Evolutionary conservation across 75 land plant species (phyloP).

Genomic region (Adiantum capillusveneris): DNA sequence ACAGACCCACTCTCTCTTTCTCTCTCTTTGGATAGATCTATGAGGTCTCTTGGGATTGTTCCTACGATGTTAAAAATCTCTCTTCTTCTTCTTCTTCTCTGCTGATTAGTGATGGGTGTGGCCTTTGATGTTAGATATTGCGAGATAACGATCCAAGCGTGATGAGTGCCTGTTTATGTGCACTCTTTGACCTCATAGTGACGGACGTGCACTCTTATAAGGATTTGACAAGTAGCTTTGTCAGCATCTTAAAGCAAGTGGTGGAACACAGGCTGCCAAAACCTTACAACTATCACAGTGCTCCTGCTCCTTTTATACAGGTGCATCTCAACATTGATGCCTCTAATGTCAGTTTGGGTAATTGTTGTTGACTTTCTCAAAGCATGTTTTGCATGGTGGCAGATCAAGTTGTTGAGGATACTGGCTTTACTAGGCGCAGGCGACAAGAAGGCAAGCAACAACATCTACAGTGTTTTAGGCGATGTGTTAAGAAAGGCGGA

Average conservation of each 20-base stretch:
- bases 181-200: slow-evolving; percentile 74
- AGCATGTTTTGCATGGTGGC: slow-evolving; percentile 21
- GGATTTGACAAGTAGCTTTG: slow-evolving; percentile 68
- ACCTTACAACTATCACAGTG: slow-evolving; percentile 83
- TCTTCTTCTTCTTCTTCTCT: no score
- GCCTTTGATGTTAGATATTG: slow-evolving; percentile 47
- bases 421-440: slow-evolving; percentile 84
- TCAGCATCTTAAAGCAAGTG: slow-evolving; percentile 93
- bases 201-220: slow-evolving; percentile 63
- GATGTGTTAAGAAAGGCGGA: slow-evolving; percentile 81
- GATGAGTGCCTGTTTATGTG: slow-evolving; percentile 91
- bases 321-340: slow-evolving; percentile 31
- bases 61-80: no score
- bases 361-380: not conserved
- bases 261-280: slow-evolving; percentile 82
- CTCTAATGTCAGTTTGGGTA: no score
- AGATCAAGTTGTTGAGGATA: slow-evolving; percentile 82
- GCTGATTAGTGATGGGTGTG: no score
- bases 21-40: no score
- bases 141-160: slow-evolving; percentile 97
- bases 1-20: not conserved
- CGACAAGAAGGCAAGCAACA: slow-evolving; percentile 78
- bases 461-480: slow-evolving; percentile 79
- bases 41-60: no score
- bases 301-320: slow-evolving; percentile 98